Evolutionary conservation across 257 asterid species (phyloP), one percentile per base, ranked within the genome.

Genomic region (Nicotiana attenuata): DNA sequence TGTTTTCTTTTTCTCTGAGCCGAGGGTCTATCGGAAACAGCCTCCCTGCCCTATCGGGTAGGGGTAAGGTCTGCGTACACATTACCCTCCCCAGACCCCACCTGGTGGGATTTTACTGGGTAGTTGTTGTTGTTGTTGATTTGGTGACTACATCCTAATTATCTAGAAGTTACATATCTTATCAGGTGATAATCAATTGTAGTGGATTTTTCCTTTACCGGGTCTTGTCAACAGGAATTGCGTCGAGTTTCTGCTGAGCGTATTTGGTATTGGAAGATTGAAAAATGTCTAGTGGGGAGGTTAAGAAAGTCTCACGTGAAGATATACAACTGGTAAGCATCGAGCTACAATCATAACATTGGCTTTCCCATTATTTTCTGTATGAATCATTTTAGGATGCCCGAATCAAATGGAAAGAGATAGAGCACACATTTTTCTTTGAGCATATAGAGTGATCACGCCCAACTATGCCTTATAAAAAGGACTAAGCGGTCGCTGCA

Each of bases 241-340:
- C 20, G 24, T 71, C 38, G 22, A 69, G 77, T 69, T 69, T 69
- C 77, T 45, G 78, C 78, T 47, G 60, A 45, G 38, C 15, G 3
- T 73, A 19, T n/a, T 47, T 45, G 56, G n/a, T 41, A 50, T 65
- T 65, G 76, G 29, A 65, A 57, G 52, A 64, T 82, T 73, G 81
- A 63, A 82, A 60, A 19, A 82, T 82, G 85, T 45, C 85, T 45
- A 77, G 59, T 11, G 81, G 81, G 50, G 81, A 82, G 80, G 65
- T 82, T 15, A 82, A 65, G 52, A 82, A 82, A 57, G 64, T 82
- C 3, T 29, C 81, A 2, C 81, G 81, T 61, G 55, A 82, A 75
- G 85, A 82, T 47, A 82, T 82, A 38, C 85, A 82, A n/a, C 56
- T 82, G 85, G 85, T 82, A 61, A 69, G 80, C 80, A 50, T 73